Conservation (phyloP, 345 rosid species). For the Rhodamnia rubescens region DNA sequence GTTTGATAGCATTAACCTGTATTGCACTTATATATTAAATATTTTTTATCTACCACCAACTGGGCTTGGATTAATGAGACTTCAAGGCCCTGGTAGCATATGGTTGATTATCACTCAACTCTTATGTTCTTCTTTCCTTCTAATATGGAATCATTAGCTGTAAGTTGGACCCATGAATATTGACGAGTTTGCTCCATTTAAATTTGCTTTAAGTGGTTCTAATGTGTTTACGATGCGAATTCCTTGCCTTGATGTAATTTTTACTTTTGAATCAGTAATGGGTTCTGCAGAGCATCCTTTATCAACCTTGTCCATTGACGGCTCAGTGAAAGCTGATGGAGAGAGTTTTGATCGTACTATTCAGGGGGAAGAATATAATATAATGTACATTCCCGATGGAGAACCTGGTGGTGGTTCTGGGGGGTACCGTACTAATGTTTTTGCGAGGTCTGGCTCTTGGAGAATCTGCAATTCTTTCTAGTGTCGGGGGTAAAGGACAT, state of each 20-base stretch:
- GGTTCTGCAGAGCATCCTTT: constrained; percentile 94
- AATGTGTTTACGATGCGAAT: background rate
- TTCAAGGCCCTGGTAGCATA: background rate
- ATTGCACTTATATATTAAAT: background rate
- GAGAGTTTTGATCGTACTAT: constrained; percentile 37
- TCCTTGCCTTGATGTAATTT: constrained; percentile 5
- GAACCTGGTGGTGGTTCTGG: constrained; percentile 98
- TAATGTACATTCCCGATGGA: constrained; percentile 14
- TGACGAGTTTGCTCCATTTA: background rate
- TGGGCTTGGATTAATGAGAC: background rate
- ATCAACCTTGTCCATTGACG: constrained; percentile 66
- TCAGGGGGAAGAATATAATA: constrained; percentile 10
- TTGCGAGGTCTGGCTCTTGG: constrained; percentile 48
- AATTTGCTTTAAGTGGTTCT: background rate
- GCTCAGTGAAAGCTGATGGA: constrained; percentile 81
- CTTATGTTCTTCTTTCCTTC: background rate
- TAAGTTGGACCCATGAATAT: background rate
- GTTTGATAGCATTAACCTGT: background rate
- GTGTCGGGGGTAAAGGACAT: constrained; percentile 82
- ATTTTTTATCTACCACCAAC: background rate
- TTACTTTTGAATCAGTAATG: constrained; percentile 49
- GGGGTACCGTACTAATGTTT: constrained; percentile 84
- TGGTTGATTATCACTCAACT: background rate
- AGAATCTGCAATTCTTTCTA: constrained; percentile 67
- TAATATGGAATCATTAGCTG: background rate